Base-by-base conservation (phyloP, 345 rosid species). In the Rubroshorea leprosula region DNA sequence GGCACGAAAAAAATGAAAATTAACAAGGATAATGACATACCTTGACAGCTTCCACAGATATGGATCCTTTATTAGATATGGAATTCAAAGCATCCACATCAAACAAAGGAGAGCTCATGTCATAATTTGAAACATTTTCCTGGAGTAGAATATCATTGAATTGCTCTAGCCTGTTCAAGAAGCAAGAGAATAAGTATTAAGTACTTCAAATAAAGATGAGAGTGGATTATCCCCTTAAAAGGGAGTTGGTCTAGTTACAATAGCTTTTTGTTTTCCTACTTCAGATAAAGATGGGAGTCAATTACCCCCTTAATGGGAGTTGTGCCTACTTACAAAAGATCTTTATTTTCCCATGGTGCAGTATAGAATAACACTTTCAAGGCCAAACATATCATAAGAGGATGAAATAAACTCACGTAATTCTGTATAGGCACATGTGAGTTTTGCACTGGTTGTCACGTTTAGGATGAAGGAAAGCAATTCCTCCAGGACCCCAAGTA, bases 401-500 rank as follows among this genome's bases (percentile, higher is more conserved):
- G n/a, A 26, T 29, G 24, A 56, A 57, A 46, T 38, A 51, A 39
- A 65, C 86, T 23, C 68, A 89, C 96, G 97, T 92, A 54, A 92
- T 89, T 71, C 76, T 83, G 64, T 92, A 83, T 51, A 86, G 63
- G 72, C 89, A 79, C 81, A 83, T 17, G 73, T 78, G 63, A 52
- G 83, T 60, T 72, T 68, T 74, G 21, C 83, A 76, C 62, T 61
- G 66, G 65, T 8, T 39, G 64, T 61, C 72, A 64, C 78, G 29
- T 72, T 66, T 61, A 13, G 97, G 98, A 47, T 81, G 76, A 62
- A 76, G 68, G 65, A 92, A 92, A 77, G 98, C 97, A 76, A 63
- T 89, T 46, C 97, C 96, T 69, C 98, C 98, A 21, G 65, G 69
- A 60, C 96, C 97, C 98, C 97, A 89, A 38, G 73, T 67, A 31